Percentiles rank a stretch among this genome's conserved stretches.
These are phyloP conservation scores for Ilyonectria destructans DNA, from an alignment of 2,329 filamentous ascomycete genomes.

Conservation along the genomic window DNA sequence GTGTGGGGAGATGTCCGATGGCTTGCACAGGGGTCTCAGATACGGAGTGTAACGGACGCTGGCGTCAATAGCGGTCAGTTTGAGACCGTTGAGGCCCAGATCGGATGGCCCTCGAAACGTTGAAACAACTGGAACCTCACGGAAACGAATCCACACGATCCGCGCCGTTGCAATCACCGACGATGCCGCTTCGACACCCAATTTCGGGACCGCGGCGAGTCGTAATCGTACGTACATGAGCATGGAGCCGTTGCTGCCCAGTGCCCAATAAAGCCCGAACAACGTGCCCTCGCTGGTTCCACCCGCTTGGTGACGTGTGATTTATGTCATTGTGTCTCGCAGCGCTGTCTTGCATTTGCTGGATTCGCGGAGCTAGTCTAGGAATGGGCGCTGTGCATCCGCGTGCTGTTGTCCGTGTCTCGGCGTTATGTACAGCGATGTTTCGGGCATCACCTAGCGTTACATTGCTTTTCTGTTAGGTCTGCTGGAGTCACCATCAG, in stretches of 20 bases:
- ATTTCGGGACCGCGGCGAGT: not conserved
- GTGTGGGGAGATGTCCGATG: not conserved
- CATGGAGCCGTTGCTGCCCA: not conserved
- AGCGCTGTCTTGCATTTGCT: not conserved
- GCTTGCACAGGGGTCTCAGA: not conserved
- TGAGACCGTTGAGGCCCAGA: too few relatives aligned
- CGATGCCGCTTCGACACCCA: not conserved
- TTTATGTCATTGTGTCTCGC: constrained; percentile 1
- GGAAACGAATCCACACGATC: too few relatives aligned
- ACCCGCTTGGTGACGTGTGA: constrained; percentile 2
- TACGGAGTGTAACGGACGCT: too few relatives aligned
- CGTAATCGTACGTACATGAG: not conserved
- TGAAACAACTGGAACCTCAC: too few relatives aligned
- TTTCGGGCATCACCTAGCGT: not conserved
- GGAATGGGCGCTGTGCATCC: not conserved
- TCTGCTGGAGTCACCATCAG: not conserved
- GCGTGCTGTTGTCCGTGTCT: not conserved
- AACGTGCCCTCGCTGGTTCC: not conserved
- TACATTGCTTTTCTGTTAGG: not conserved
- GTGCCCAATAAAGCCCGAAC: constrained; percentile 2
- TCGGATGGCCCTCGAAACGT: too few relatives aligned
- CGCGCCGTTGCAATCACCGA: not conserved
- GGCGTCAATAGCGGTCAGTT: too few relatives aligned
- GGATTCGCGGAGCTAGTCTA: not conserved
- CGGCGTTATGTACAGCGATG: not conserved